Evolutionary conservation across 225 moss, liverwort and hornwort genomes (phyloP).

Genomic region (Marchantia polymorpha): DNA sequence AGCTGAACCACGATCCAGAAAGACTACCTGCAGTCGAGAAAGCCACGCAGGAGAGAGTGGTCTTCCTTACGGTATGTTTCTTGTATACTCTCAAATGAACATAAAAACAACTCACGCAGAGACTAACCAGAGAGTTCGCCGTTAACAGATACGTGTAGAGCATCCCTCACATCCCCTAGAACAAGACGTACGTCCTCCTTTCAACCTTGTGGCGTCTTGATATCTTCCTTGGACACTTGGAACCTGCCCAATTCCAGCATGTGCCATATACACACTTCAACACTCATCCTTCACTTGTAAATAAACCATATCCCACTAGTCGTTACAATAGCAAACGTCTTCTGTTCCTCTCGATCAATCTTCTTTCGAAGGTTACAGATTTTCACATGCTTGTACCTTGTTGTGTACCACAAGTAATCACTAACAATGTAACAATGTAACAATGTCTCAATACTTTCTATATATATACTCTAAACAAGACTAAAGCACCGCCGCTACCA

Average conservation of each 20-base stretch:
- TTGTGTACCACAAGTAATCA: slow-evolving; percentile 50
- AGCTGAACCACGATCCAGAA: slow-evolving; percentile 59
- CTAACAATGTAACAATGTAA: too few relatives aligned
- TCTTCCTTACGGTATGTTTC: not conserved
- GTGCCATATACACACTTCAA: not conserved
- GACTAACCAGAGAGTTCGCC: slow-evolving; percentile 66
- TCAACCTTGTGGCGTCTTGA: slow-evolving; percentile 28
- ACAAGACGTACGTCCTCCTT: slow-evolving; percentile 47
- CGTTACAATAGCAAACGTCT: not conserved
- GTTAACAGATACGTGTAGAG: slow-evolving; percentile 84
- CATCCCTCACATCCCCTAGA: slow-evolving; percentile 66
- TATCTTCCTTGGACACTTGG: slow-evolving; percentile 58
- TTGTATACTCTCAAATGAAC: too few relatives aligned
- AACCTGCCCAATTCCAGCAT: slow-evolving; percentile 21
- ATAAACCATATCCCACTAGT: not conserved
- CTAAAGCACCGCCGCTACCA: too few relatives aligned
- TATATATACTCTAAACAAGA: too few relatives aligned
- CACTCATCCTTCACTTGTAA: not conserved
- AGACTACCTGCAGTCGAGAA: slow-evolving; percentile 66
- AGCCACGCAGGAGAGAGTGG: too few relatives aligned
- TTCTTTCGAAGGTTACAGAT: not conserved
- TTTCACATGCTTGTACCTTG: slow-evolving; percentile 25
- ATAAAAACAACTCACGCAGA: not conserved
- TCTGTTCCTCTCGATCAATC: not conserved
- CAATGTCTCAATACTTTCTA: too few relatives aligned